Conservation (phyloP, 352 stramenopile genomes). For the Pythium folliculosum region DNA sequence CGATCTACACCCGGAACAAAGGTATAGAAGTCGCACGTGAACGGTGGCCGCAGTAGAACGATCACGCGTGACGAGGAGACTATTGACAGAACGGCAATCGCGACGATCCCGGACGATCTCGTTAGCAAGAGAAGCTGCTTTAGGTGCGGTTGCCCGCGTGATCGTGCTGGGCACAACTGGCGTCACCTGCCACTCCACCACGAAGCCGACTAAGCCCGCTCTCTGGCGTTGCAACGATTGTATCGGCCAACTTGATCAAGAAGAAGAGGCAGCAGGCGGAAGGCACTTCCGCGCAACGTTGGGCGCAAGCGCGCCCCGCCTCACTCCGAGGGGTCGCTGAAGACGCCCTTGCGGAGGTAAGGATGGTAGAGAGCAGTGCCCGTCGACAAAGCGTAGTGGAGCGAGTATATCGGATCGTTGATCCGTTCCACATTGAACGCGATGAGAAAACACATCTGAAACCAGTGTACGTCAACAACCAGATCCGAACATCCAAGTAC, state of each 20-base stretch:
- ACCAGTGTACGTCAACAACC: constrained; percentile 70
- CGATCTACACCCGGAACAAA: too few relatives aligned
- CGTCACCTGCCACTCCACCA: neutral
- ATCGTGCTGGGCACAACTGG: neutral
- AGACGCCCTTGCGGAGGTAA: neutral
- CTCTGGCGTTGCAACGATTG: neutral
- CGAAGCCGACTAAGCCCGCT: neutral
- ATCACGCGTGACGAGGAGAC: too few relatives aligned
- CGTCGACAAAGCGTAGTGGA: constrained; percentile 31
- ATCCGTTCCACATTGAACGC: constrained; percentile 61
- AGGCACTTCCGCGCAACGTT: constrained; percentile 12
- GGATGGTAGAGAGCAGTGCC: constrained; percentile 4
- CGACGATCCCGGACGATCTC: neutral
- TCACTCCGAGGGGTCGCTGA: neutral
- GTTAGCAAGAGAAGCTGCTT: neutral
- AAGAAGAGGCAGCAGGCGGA: neutral
- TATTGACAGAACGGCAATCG: neutral
- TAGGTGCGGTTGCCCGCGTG: neutral
- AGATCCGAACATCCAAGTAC: constrained; percentile 93
- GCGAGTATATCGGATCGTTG: constrained; percentile 54
- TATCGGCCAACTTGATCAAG: neutral
- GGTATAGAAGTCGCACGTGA: too few relatives aligned
- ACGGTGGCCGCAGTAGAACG: too few relatives aligned
- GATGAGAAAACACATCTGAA: constrained; percentile 56
- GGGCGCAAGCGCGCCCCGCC: constrained; percentile 22